These are phyloP conservation scores for Aureobasidium pullulans DNA, from an alignment of 2,329 filamentous ascomycete genomes.

Conservation along the genomic window DNA sequence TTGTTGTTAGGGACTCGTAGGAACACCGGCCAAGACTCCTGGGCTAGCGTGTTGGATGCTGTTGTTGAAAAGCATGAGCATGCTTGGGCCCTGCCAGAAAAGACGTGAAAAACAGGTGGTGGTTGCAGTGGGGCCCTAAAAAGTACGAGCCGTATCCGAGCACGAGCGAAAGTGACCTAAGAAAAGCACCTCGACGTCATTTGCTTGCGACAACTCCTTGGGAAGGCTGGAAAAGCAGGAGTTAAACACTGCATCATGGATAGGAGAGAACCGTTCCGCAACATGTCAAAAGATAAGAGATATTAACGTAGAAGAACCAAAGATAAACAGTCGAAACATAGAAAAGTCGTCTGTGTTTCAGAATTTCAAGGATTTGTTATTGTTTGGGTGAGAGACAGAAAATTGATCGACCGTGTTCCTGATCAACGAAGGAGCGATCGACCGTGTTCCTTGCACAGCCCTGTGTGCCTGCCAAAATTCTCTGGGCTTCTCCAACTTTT, in stretches of 20 bases:
- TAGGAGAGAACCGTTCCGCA: neutral
- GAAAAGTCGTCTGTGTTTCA: neutral
- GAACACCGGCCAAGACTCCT: neutral
- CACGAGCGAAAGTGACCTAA: constrained; percentile 4
- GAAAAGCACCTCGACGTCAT: constrained; percentile 3
- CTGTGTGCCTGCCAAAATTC: neutral
- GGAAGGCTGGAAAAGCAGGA: neutral
- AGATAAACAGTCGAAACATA: neutral
- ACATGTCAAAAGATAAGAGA: neutral
- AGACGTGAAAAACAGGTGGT: neutral
- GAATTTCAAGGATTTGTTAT: neutral
- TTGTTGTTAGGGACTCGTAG: neutral
- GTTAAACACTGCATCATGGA: neutral
- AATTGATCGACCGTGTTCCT: constrained; percentile 3
- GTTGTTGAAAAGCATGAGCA: constrained; percentile 9
- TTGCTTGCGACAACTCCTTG: constrained; percentile 8
- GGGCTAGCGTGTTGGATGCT: neutral
- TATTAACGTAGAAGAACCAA: neutral
- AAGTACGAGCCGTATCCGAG: constrained; percentile 6
- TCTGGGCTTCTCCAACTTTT: neutral
- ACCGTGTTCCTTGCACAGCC: constrained; percentile 9
- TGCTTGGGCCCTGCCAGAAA: neutral
- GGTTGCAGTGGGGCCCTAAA: constrained; percentile 8
- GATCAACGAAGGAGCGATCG: neutral
- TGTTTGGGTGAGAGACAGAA: neutral